These are phyloP conservation scores for Rosa chinensis DNA, from an alignment of 306 rosid species.

Conservation along the genomic window DNA sequence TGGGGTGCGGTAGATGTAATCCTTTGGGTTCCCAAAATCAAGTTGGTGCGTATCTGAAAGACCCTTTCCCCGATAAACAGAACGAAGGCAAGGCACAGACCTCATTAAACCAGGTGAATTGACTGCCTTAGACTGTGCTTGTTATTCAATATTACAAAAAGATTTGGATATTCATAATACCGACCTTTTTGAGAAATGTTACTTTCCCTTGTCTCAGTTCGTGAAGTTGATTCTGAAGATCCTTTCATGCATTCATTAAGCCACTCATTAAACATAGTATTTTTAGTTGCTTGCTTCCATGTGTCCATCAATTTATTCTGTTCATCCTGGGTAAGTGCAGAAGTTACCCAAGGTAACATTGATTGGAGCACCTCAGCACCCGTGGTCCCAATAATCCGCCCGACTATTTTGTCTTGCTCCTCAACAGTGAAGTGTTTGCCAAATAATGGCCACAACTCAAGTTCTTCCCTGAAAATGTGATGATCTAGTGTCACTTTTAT, in stretches of 20 bases:
- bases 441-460: slow-evolving; percentile 95
- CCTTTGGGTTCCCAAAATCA: slow-evolving; percentile 3
- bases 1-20: neutral
- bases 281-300: slow-evolving; percentile 98
- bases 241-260: slow-evolving; percentile 96
- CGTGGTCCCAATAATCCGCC: slow-evolving; percentile 95
- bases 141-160: slow-evolving; percentile 11
- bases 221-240: slow-evolving; percentile 54
- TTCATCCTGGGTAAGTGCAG: slow-evolving; percentile 97
- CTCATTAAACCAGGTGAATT: neutral
- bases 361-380: slow-evolving; percentile 99
- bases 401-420: slow-evolving; percentile 97
- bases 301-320: slow-evolving; percentile 97
- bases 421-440: slow-evolving; percentile 91
- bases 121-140: neutral
- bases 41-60: neutral
- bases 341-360: slow-evolving; percentile 98
- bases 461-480: slow-evolving; percentile 97
- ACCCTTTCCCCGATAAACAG: neutral
- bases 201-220: slow-evolving; percentile 50
- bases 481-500: slow-evolving; percentile 88
- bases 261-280: slow-evolving; percentile 99
- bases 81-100: neutral
- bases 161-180: slow-evolving; percentile 11
- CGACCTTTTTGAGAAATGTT: slow-evolving; percentile 64